Percentiles rank a stretch among this genome's conserved stretches.
These are phyloP conservation scores for Kockiozyma suomiensis DNA, from an alignment of 805 yeast species.

Conservation along the genomic window DNA sequence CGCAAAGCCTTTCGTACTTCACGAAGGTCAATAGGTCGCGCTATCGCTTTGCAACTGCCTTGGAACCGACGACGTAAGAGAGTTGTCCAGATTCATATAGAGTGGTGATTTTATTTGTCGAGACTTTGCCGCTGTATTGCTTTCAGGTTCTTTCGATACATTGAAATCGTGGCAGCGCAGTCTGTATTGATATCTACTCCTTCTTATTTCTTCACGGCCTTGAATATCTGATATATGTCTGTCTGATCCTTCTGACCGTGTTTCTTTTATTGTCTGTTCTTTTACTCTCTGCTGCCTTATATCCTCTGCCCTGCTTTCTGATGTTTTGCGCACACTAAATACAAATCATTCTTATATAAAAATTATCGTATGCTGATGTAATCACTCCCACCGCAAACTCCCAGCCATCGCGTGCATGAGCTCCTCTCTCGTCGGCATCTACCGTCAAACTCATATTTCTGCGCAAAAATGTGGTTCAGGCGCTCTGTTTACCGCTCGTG, in stretches of 20 bases:
- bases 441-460: not conserved
- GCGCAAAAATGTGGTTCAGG: conserved; percentile 4
- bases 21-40: conserved; percentile 22
- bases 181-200: not conserved
- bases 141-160: too few relatives aligned
- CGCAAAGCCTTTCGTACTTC: conserved; percentile 3
- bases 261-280: too few relatives aligned
- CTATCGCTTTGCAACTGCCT: conserved; percentile 25
- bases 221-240: too few relatives aligned
- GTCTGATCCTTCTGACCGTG: too few relatives aligned
- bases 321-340: too few relatives aligned
- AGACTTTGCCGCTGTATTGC: not conserved
- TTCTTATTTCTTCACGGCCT: too few relatives aligned
- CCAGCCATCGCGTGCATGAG: not conserved
- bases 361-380: too few relatives aligned
- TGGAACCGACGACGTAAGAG: conserved; percentile 27
- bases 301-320: too few relatives aligned
- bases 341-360: too few relatives aligned
- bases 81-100: conserved; percentile 25
- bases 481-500: not conserved
- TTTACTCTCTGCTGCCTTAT: too few relatives aligned
- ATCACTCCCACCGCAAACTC: not conserved
- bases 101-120: conserved; percentile 16
- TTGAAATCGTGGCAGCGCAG: too few relatives aligned
- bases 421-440: not conserved